Evolutionary conservation across 305 asterid genomes (phyloP).

Genomic region (Vinca major): DNA sequence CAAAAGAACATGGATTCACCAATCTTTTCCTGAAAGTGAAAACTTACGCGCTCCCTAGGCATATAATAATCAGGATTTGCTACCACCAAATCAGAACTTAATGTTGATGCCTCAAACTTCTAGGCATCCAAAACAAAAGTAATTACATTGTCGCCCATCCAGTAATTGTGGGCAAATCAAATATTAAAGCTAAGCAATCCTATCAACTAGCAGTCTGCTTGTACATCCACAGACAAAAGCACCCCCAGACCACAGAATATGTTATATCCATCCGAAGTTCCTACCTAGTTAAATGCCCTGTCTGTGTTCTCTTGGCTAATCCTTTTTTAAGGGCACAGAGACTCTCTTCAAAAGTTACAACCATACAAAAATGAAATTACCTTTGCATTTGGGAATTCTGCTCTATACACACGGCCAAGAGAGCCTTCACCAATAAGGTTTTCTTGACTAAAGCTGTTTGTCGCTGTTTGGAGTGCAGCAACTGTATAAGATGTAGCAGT

Average conservation of each 20-base stretch:
- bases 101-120: not conserved
- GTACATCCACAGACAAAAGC: no score
- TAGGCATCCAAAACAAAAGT: not conserved
- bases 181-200: not conserved
- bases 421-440: conserved; percentile 93
- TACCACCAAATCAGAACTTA: not conserved
- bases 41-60: not conserved
- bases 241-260: not conserved
- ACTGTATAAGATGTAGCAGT: conserved; percentile 75
- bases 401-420: conserved; percentile 88
- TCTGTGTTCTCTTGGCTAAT: not conserved
- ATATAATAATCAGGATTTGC: not conserved
- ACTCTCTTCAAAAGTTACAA: not conserved
- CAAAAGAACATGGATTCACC: not conserved
- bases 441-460: conserved; percentile 97
- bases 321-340: not conserved
- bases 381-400: conserved; percentile 84
- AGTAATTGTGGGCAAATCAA: not conserved
- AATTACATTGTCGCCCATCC: not conserved
- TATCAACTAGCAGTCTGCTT: not conserved
- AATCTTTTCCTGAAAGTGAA: not conserved
- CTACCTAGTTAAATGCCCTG: not conserved
- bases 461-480: conserved; percentile 77
- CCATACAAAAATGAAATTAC: conserved; percentile 27
- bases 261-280: not conserved